Base-by-base conservation (phyloP, 495 filamentous ascomycete genomes). In the Penicillium bovifimosum region DNA sequence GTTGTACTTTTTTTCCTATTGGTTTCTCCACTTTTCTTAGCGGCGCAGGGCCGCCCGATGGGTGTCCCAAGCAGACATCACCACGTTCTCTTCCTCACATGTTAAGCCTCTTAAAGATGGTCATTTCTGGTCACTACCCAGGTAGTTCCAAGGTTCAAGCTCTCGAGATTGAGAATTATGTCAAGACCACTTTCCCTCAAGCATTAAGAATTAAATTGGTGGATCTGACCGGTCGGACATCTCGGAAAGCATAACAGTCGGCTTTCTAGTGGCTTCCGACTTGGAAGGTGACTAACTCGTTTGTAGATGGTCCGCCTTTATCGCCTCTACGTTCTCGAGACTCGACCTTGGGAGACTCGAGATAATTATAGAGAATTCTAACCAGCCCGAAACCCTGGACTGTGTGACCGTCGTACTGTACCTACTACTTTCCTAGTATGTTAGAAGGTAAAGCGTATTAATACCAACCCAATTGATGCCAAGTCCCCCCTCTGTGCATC, bases 31-130 rank as follows among this genome's bases (percentile, higher is more conserved):
- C 65, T 61, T 56, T 58, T 59, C 54, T 40, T 45, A 53, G 62
- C 61, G 64, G 67, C 56, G 61, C 62, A 61, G 52, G 52, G 51
- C 62, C 66, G 66, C 66, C 64, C 58, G 65, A 65, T 68, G 54
- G 58, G 59, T 61, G 55, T 56, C 54, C 58, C 57, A 56, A 52
- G 41, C 20, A 24, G 14, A 32, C 50, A 24, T 50, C 28, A 50
- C 47, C 35, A 41, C 38, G 36, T 50, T 50, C 34, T 38, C 14
- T 47, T 35, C 32, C 18, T 38, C 31, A 31, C 13, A 47, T 27
- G 2, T 26, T 24, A 46, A 34, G 31, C 31, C 11, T 45, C 43
- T 26, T 16, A 32, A 26, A 40, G 17, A 39, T 40, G 2, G 18
- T 48, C n/a, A 28, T 38, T 47, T 36, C 11, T 13, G 26, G 28